phyloP scores from a whole-genome alignment of 2,329 filamentous ascomycete genomes.

The Neofusicoccum laricinum region DNA sequence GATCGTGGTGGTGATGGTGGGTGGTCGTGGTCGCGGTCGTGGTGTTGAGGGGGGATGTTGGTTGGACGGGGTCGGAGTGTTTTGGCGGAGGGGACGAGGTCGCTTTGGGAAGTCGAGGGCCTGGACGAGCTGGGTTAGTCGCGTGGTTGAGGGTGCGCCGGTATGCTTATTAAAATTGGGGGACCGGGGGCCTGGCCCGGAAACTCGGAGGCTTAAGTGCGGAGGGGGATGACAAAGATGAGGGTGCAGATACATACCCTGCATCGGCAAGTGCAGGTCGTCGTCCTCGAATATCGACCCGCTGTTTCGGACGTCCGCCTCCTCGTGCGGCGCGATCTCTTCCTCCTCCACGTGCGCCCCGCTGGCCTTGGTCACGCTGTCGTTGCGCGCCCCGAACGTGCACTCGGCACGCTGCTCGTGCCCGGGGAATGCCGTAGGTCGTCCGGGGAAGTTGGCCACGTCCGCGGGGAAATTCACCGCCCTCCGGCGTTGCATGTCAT shows the following conservation, averaged over 20 bases:
- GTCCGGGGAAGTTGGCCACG: neutral
- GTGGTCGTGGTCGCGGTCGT: neutral
- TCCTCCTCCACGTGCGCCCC: neutral
- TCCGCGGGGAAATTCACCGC: neutral
- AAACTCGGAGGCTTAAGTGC: neutral
- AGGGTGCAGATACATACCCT: neutral
- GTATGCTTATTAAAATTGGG: neutral
- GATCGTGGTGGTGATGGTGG: neutral
- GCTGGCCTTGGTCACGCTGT: neutral
- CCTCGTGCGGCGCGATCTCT: neutral
- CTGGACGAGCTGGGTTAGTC: neutral
- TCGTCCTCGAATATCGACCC: neutral
- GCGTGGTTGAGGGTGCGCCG: neutral
- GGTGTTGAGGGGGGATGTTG: neutral
- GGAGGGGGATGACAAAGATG: neutral
- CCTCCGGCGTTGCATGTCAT: neutral
- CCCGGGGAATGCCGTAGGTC: neutral
- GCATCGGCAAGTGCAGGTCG: neutral
- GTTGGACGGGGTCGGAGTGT: neutral
- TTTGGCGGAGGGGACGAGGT: neutral
- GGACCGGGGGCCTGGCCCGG: neutral
- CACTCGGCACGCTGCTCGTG: neutral
- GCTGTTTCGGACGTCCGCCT: neutral
- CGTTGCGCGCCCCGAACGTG: neutral
- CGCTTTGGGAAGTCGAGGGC: neutral